Percentiles rank a stretch among this genome's conserved stretches.
Conservation (phyloP, 1,284 basidiomycete genomes). For the Cryptococcus sp. region DNA sequence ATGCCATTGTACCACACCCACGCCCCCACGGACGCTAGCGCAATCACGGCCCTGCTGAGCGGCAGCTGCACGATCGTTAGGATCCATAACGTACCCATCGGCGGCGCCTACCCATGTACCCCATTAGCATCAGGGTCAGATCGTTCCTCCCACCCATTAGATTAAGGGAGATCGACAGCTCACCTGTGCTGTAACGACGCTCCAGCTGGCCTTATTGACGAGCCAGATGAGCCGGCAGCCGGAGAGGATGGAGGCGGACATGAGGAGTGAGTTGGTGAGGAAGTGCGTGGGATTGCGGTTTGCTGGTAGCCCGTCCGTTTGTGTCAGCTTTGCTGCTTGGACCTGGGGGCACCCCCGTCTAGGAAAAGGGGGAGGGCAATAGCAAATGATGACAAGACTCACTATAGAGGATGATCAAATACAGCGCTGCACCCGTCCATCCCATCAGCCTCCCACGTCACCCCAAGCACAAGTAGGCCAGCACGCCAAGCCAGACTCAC, state of each 20-base stretch:
- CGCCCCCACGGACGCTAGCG: slow-evolving; percentile 26
- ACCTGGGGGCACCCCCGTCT: neutral
- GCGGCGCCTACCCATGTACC: slow-evolving; percentile 33
- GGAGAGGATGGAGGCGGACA: slow-evolving; percentile 31
- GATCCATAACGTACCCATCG: slow-evolving; percentile 49
- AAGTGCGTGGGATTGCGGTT: slow-evolving; percentile 30
- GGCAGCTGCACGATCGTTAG: slow-evolving; percentile 48
- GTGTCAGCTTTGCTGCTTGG: neutral
- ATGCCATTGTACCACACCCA: slow-evolving; percentile 36
- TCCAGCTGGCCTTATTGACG: slow-evolving; percentile 45
- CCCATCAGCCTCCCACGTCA: neutral
- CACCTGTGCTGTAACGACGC: slow-evolving; percentile 43
- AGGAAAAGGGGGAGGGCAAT: neutral
- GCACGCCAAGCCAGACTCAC: slow-evolving; percentile 19
- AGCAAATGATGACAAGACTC: slow-evolving; percentile 4
- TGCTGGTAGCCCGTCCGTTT: slow-evolving; percentile 17
- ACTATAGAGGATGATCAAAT: slow-evolving; percentile 43
- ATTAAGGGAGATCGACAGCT: neutral
- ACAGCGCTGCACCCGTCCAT: slow-evolving; percentile 24
- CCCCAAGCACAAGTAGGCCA: neutral
- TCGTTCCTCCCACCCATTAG: neutral
- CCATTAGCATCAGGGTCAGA: neutral
- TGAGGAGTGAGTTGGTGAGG: slow-evolving; percentile 27
- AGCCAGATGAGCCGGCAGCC: slow-evolving; percentile 48
- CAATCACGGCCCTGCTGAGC: slow-evolving; percentile 35